phyloP scores from a whole-genome alignment of 768 basidiomycete genomes.

The Russula abietina region DNA sequence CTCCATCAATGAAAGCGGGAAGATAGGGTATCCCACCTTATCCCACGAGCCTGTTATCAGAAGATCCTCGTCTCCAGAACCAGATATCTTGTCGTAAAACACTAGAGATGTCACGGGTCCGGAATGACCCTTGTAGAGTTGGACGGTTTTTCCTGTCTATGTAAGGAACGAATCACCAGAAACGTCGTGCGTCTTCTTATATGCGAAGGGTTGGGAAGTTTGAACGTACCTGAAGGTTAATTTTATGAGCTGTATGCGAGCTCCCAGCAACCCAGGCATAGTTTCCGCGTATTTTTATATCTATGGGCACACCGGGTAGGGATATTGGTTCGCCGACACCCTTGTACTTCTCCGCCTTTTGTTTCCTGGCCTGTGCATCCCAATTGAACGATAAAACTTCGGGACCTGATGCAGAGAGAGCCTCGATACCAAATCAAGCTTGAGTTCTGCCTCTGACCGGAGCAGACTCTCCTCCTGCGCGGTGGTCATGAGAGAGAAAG shows the following conservation, averaged over 20 bases:
- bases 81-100: conserved; percentile 45
- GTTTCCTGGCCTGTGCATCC: conserved; percentile 50
- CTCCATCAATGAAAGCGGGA: neutral
- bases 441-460: conserved; percentile 44
- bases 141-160: conserved; percentile 75
- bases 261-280: conserved; percentile 88
- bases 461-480: conserved; percentile 9
- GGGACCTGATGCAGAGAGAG: neutral
- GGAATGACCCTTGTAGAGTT: conserved; percentile 74
- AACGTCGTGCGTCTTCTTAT: neutral
- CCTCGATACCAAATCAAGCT: conserved; percentile 46
- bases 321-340: conserved; percentile 73
- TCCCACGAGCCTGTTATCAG: conserved; percentile 96
- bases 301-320: conserved; percentile 68
- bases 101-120: conserved; percentile 85
- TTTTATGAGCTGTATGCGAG: conserved; percentile 61
- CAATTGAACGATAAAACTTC: neutral
- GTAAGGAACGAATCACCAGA: neutral
- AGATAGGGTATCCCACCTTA: conserved; percentile 39
- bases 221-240: conserved; percentile 65
- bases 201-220: neutral
- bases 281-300: conserved; percentile 55
- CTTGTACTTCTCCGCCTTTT: conserved; percentile 67
- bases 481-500: neutral
- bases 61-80: conserved; percentile 41